A percentile compares a stretch with the other conserved stretches of the same genome.
phyloP scores from a whole-genome alignment of 805 yeast genomes.

The Wickerhamomyces tratensis region DNA sequence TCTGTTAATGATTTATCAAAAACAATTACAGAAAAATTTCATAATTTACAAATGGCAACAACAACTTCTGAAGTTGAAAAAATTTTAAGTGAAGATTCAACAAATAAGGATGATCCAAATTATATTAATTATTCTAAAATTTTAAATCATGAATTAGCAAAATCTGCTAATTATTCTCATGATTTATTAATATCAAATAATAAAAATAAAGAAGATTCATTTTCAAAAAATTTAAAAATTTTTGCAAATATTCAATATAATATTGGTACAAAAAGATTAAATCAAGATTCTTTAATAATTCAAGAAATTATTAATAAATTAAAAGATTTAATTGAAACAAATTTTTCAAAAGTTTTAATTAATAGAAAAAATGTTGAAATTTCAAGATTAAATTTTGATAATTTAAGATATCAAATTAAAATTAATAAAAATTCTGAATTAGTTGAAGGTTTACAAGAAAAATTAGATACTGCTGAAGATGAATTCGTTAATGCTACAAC shows the following conservation, averaged over 20 bases:
- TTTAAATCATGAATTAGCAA: constrained; percentile 60
- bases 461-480: constrained; percentile 55
- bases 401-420: constrained; percentile 49
- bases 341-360: constrained; percentile 50
- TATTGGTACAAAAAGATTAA: constrained; percentile 59
- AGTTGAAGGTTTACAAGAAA: constrained; percentile 10
- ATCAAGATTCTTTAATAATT: constrained; percentile 57
- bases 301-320: constrained; percentile 50
- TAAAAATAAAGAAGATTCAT: constrained; percentile 18
- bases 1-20: constrained; percentile 54
- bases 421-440: constrained; percentile 9
- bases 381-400: constrained; percentile 62
- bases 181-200: constrained; percentile 26
- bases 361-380: constrained; percentile 61
- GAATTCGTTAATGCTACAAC: constrained; percentile 74
- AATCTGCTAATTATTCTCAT: constrained; percentile 41
- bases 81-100: constrained; percentile 21
- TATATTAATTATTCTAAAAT: constrained; percentile 41
- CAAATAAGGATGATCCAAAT: constrained; percentile 4
- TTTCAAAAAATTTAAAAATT: constrained; percentile 24
- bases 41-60: constrained; percentile 52
- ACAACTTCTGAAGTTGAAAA: constrained; percentile 61
- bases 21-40: constrained; percentile 43
- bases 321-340: constrained; percentile 40
- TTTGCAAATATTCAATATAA: constrained; percentile 47